These are phyloP conservation scores for carrot (Daucus carota) DNA, from an alignment of 129 eudicot genomes.

Conservation along the genomic window DNA sequence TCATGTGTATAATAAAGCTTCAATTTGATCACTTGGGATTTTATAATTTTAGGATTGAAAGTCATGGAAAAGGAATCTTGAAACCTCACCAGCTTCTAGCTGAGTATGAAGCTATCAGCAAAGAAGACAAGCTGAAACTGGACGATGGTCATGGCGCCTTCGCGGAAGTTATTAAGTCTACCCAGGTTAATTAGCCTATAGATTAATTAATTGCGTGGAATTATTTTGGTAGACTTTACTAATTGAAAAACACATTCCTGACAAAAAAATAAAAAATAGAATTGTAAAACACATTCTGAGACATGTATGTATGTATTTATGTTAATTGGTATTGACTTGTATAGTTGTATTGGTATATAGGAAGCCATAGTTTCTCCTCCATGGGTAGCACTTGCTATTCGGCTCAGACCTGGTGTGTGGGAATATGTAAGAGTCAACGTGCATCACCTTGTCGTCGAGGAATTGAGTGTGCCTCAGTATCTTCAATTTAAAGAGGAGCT, in stretches of 20 bases:
- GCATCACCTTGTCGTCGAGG: constrained; percentile 53
- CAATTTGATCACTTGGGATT: background rate
- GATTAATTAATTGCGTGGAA: background rate
- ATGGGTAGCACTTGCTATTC: constrained; percentile 85
- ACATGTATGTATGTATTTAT: background rate
- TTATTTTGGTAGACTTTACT: background rate
- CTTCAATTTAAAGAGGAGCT: constrained; percentile 79
- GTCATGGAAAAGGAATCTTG: constrained; percentile 82
- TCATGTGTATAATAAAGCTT: background rate
- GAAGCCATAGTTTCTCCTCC: constrained; percentile 86
- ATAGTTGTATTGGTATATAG: constrained; percentile 21
- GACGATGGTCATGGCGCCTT: constrained; percentile 53
- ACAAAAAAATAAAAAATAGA: no score
- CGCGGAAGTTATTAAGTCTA: constrained; percentile 66
- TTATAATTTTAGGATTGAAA: constrained; percentile 43
- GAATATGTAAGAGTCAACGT: constrained; percentile 74
- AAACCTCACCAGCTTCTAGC: constrained; percentile 79
- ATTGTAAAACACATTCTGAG: background rate
- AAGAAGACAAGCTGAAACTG: constrained; percentile 44
- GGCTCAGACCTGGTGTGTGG: constrained; percentile 94
- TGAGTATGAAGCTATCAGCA: constrained; percentile 60
- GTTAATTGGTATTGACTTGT: background rate
- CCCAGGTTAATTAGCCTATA: constrained; percentile 48
- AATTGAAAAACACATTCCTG: background rate
- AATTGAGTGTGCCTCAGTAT: constrained; percentile 56